These are phyloP conservation scores for Colletotrichum cordylinicola DNA, from an alignment of 2,329 filamentous ascomycete species.

Conservation along the genomic window DNA sequence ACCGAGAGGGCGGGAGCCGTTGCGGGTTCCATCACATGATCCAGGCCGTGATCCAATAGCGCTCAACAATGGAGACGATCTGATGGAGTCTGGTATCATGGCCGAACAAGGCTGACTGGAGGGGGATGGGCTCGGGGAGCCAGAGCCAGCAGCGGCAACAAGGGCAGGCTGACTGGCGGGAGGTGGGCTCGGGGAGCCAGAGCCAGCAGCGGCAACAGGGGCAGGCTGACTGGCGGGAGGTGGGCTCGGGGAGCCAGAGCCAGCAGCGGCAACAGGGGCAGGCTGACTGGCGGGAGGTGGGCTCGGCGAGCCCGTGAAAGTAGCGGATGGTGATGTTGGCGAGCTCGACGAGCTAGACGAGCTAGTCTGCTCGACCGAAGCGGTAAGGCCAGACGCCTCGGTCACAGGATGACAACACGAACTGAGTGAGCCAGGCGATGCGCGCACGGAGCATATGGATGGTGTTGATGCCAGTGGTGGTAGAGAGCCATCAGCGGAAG, in stretches of 20 bases:
- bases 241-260: no score
- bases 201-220: no score
- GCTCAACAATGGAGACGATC: not conserved
- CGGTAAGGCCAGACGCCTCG: not conserved
- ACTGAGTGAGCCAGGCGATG: not conserved
- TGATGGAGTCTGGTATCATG: not conserved
- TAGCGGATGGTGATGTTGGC: not conserved
- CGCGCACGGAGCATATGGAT: not conserved
- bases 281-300: no score
- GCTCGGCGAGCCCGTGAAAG: not conserved
- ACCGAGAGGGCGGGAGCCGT: not conserved
- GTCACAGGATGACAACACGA: not conserved
- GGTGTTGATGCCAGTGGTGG: not conserved
- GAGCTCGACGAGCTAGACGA: not conserved
- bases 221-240: no score
- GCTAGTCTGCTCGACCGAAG: not conserved
- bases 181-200: not conserved
- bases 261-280: no score
- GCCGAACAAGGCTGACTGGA: not conserved
- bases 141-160: no score
- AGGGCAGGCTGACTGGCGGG: no score
- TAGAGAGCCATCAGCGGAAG: not conserved
- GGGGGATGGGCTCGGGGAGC: no score
- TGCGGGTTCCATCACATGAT: not conserved
- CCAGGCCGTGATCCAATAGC: not conserved